These are phyloP conservation scores for Sugiyamaella americana DNA, from an alignment of 805 yeast species.

Conservation along the genomic window DNA sequence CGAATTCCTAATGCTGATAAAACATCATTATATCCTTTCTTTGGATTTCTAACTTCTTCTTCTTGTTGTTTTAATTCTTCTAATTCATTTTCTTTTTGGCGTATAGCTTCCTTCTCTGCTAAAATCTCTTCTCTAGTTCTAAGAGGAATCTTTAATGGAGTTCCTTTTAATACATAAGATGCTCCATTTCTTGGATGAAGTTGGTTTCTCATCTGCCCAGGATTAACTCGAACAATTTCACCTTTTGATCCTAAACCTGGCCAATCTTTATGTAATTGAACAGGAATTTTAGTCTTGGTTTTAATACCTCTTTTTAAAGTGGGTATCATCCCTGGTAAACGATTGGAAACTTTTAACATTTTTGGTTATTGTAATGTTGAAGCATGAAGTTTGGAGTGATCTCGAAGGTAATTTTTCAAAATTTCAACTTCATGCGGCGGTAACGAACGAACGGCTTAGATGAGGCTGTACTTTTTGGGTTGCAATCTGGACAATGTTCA, in stretches of 20 bases:
- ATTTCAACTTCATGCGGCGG: too few relatives aligned
- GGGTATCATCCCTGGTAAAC: too few relatives aligned
- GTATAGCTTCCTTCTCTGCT: slow-evolving; percentile 1
- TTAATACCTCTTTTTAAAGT: slow-evolving; percentile 3
- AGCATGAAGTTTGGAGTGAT: too few relatives aligned
- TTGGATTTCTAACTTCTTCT: background rate
- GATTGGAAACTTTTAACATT: too few relatives aligned
- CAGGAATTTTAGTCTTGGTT: slow-evolving; percentile 37
- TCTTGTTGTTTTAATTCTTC: background rate
- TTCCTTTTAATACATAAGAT: slow-evolving; percentile 46
- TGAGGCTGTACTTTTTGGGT: too few relatives aligned
- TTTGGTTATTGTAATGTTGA: too few relatives aligned
- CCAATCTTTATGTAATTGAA: slow-evolving; percentile 69
- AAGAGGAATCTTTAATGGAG: slow-evolving; percentile 26
- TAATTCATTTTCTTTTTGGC: background rate
- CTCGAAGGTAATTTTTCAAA: too few relatives aligned
- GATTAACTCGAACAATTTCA: slow-evolving; percentile 65
- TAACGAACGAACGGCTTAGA: too few relatives aligned
- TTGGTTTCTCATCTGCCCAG: slow-evolving; percentile 76
- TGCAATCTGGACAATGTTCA: too few relatives aligned
- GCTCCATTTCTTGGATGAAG: slow-evolving; percentile 72
- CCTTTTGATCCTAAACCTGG: slow-evolving; percentile 63
- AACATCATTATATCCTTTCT: slow-evolving; percentile 1
- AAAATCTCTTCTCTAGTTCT: slow-evolving; percentile 4
- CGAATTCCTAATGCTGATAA: slow-evolving; percentile 3